These are phyloP conservation scores for Aspergillus cristatus DNA, from an alignment of 495 filamentous ascomycete genomes.

Conservation along the genomic window DNA sequence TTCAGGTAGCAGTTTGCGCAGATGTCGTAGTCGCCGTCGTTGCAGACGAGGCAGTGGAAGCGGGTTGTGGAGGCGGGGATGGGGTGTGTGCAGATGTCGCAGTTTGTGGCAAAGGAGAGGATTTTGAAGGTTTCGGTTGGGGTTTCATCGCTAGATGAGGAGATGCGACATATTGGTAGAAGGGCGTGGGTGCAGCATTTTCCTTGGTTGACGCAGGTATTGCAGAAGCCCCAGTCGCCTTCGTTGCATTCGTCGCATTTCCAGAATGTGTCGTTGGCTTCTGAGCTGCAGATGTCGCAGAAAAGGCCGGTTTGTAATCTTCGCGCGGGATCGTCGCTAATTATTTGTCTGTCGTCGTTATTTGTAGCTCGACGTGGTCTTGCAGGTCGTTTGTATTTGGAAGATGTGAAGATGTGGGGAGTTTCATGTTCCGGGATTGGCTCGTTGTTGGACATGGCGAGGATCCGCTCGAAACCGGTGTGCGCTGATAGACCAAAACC, in stretches of 20 bases:
- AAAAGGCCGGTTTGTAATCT: constrained; percentile 74
- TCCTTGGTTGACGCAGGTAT: constrained; percentile 67
- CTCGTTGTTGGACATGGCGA: constrained; percentile 33
- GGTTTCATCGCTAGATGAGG: constrained; percentile 11
- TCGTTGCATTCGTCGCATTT: constrained; percentile 75
- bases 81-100: constrained; percentile 61
- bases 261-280: constrained; percentile 74
- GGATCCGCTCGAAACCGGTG: constrained; percentile 41
- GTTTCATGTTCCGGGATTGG: constrained; percentile 30
- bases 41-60: constrained; percentile 67
- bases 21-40: constrained; percentile 72
- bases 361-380: constrained; percentile 17
- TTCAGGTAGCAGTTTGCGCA: constrained; percentile 66
- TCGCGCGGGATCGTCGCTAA: constrained; percentile 52
- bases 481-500: constrained; percentile 62
- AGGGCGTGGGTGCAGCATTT: constrained; percentile 69
- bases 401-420: constrained; percentile 59
- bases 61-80: constrained; percentile 59
- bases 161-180: constrained; percentile 50
- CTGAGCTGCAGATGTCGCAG: constrained; percentile 63
- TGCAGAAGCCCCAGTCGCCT: constrained; percentile 88
- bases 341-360: constrained; percentile 31
- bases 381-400: constrained; percentile 53
- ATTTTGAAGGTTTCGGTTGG: constrained; percentile 44
- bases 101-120: constrained; percentile 58